Conservation (phyloP, 441 rosid species). For the Cnidoscolus chayamansa region DNA sequence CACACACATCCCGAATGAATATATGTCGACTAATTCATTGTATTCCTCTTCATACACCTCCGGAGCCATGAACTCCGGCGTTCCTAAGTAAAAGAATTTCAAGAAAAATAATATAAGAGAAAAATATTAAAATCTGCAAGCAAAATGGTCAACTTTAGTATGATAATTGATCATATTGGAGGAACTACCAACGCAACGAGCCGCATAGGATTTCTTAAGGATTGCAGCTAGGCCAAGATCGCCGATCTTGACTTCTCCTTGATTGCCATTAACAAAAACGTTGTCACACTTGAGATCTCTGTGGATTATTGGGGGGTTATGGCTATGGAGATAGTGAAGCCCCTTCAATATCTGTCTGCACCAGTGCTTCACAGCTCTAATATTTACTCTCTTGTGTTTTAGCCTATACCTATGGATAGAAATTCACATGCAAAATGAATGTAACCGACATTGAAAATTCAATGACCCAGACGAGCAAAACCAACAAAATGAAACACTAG, state of each 20-base stretch:
- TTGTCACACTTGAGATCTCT: conserved; percentile 98
- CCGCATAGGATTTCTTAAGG: conserved; percentile 76
- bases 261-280: conserved; percentile 89
- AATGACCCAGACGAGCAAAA: not conserved
- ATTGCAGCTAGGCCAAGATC: conserved; percentile 97
- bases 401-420: conserved; percentile 59
- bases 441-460: conserved; percentile 8
- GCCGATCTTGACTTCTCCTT: conserved; percentile 94
- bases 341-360: conserved; percentile 91
- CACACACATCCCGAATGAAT: conserved; percentile 94
- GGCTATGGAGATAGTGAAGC: conserved; percentile 79
- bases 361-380: conserved; percentile 98
- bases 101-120: not conserved
- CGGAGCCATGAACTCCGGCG: conserved; percentile 99
- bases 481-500: not conserved
- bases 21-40: conserved; percentile 87
- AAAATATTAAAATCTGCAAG: not conserved
- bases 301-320: conserved; percentile 87
- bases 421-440: conserved; percentile 13
- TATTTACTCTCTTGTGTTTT: conserved; percentile 83
- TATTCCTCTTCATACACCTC: conserved; percentile 92
- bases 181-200: conserved; percentile 70
- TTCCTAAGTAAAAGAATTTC: conserved; percentile 46
- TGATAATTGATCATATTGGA: not conserved
- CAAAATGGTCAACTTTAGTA: not conserved